Conservation (phyloP, 164 flowering plant genomes). For the Vitis labrusca region DNA sequence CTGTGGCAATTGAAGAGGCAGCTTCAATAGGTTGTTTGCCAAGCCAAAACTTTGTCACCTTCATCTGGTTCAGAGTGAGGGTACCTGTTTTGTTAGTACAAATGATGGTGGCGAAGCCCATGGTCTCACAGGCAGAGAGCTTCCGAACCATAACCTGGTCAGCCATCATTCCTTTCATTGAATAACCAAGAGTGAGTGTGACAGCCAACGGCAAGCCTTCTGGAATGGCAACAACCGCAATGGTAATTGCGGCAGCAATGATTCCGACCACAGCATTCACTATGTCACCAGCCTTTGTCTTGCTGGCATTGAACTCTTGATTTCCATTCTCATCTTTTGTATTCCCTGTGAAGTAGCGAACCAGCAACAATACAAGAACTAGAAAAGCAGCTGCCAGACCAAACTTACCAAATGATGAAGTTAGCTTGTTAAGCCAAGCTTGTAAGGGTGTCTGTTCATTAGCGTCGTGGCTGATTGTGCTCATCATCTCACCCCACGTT, state of each 20-base stretch:
- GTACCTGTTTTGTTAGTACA: constrained; percentile 53
- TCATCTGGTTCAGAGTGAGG: constrained; percentile 57
- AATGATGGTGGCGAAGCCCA: constrained; percentile 32
- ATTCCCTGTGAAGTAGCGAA: constrained; percentile 34
- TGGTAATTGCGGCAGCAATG: constrained; percentile 29
- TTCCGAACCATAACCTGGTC: constrained; percentile 37
- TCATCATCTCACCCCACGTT: constrained; percentile 59
- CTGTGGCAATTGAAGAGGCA: constrained; percentile 14
- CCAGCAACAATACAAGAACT: constrained; percentile 33
- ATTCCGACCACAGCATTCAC: constrained; percentile 27
- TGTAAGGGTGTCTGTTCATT: constrained; percentile 63
- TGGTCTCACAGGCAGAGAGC: constrained; percentile 35
- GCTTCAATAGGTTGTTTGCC: constrained; percentile 29
- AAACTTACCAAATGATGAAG: constrained; percentile 51
- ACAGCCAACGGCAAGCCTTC: constrained; percentile 41
- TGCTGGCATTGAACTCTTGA: constrained; percentile 34
- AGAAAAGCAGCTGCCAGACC: constrained; percentile 51
- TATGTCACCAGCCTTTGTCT: constrained; percentile 35
- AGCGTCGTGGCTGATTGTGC: constrained; percentile 37
- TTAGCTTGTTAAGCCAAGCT: constrained; percentile 50
- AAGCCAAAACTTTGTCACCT: constrained; percentile 51
- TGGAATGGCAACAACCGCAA: constrained; percentile 30
- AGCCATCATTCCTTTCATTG: constrained; percentile 43
- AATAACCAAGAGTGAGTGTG: constrained; percentile 31
- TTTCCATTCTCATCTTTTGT: constrained; percentile 45